phyloP scores from a whole-genome alignment of 2,329 filamentous ascomycete genomes.

The Tolypocladium paradoxum region DNA sequence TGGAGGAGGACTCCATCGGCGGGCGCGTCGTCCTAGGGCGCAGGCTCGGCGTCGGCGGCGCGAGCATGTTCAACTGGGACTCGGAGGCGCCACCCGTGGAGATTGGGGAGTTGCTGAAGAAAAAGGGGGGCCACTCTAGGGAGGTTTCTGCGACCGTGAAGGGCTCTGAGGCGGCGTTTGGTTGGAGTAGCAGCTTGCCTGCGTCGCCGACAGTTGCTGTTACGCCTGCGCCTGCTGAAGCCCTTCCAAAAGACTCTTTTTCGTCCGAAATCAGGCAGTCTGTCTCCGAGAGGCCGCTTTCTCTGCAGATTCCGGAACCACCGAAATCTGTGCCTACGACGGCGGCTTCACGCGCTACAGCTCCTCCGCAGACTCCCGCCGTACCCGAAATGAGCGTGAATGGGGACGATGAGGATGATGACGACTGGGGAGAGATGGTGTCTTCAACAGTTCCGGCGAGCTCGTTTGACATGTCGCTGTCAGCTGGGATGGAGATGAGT shows the following conservation, averaged over 20 bases:
- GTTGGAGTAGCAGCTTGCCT: slow-evolving; percentile 7
- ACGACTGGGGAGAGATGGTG: slow-evolving; percentile 54
- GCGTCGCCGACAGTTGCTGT: slow-evolving; percentile 4
- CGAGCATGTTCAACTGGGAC: slow-evolving; percentile 52
- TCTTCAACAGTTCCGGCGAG: slow-evolving; percentile 13
- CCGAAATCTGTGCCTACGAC: not conserved
- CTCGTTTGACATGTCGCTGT: not conserved
- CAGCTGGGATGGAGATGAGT: not conserved
- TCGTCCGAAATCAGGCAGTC: too few species aligned
- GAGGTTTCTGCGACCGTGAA: not conserved
- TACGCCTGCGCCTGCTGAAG: not conserved
- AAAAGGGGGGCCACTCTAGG: slow-evolving; percentile 7
- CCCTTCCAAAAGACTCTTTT: too few species aligned
- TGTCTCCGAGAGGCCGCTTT: not conserved
- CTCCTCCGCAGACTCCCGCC: not conserved
- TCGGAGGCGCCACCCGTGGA: slow-evolving; percentile 38
- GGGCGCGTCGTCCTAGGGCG: slow-evolving; percentile 32
- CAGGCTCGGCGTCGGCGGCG: slow-evolving; percentile 27
- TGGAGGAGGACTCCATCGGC: slow-evolving; percentile 51
- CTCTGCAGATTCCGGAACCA: not conserved
- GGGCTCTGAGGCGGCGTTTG: slow-evolving; percentile 15
- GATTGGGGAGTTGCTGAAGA: slow-evolving; percentile 26
- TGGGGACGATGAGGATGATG: slow-evolving; percentile 28
- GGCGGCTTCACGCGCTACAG: not conserved
- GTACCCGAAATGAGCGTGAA: not conserved